A percentile compares a stretch with the other conserved stretches of the same genome.
Evolutionary conservation across 441 rosid species (phyloP).

Genomic region (Raphanus hybrid): DNA sequence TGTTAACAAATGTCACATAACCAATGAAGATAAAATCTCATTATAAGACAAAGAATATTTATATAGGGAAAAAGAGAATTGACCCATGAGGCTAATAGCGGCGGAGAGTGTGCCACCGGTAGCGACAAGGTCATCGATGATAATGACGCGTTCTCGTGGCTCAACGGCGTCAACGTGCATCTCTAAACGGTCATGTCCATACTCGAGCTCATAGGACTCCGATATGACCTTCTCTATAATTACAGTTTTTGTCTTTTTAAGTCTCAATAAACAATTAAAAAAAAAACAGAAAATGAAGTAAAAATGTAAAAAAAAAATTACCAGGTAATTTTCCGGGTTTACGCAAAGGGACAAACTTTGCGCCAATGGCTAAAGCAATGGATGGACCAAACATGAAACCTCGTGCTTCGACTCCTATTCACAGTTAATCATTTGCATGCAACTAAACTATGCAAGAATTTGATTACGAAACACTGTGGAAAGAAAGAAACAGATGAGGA

Average conservation of each 20-base stretch:
- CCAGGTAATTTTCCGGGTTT: constrained; percentile 94
- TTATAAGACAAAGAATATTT: not conserved
- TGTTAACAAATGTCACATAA: too few species aligned
- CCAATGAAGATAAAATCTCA: too few species aligned
- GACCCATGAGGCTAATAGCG: constrained; percentile 81
- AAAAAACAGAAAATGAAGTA: not conserved
- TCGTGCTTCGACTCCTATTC: constrained; percentile 84
- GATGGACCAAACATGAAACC: constrained; percentile 95
- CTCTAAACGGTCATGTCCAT: constrained; percentile 86
- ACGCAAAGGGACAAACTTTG: constrained; percentile 92
- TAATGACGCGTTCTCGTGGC: constrained; percentile 71
- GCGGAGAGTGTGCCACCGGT: constrained; percentile 96
- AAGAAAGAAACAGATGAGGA: not conserved
- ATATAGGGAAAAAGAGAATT: constrained; percentile 12
- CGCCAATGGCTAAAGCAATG: constrained; percentile 91
- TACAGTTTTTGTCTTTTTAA: not conserved
- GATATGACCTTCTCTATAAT: constrained; percentile 73
- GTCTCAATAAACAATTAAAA: not conserved
- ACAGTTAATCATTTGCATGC: not conserved
- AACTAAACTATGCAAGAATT: not conserved
- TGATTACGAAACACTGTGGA: constrained; percentile 30
- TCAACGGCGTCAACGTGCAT: constrained; percentile 90
- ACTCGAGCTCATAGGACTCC: constrained; percentile 81
- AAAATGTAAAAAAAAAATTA: not conserved
- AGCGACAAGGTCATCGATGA: constrained; percentile 91